phyloP scores from a whole-genome alignment of 352 stramenopile species.

The Aphanomyces euteiches region DNA sequence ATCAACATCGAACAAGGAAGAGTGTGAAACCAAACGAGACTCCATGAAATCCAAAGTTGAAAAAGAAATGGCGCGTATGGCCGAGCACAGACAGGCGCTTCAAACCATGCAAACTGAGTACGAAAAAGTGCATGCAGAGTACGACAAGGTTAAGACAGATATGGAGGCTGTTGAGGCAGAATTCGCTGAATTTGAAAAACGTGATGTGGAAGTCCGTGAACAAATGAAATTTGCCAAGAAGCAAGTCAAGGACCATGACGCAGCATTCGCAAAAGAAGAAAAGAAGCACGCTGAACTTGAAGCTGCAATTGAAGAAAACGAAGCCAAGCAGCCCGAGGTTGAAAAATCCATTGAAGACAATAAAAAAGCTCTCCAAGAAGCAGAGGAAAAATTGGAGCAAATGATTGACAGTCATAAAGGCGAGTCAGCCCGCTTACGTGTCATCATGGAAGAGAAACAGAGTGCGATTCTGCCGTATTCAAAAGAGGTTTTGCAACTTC shows the following conservation, averaged over 20 bases:
- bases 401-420: conserved; percentile 75
- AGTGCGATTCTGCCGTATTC: conserved; percentile 77
- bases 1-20: conserved; percentile 54
- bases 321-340: conserved; percentile 85
- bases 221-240: conserved; percentile 96
- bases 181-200: conserved; percentile 94
- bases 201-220: conserved; percentile 97
- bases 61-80: conserved; percentile 64
- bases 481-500: conserved; percentile 61
- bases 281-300: conserved; percentile 88
- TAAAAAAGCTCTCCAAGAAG: conserved; percentile 64
- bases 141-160: conserved; percentile 79
- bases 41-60: conserved; percentile 77
- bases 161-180: conserved; percentile 89
- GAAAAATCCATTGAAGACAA: conserved; percentile 77
- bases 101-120: conserved; percentile 79
- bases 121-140: conserved; percentile 71
- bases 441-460: conserved; percentile 69
- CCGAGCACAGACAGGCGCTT: conserved; percentile 73
- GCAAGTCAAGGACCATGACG: conserved; percentile 89
- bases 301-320: conserved; percentile 79
- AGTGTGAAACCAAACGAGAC: conserved; percentile 59
- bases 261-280: conserved; percentile 83
- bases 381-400: conserved; percentile 86
- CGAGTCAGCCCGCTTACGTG: conserved; percentile 64